phyloP scores from a whole-genome alignment of 768 basidiomycete genomes.

The Xerocomus spinulosus region DNA sequence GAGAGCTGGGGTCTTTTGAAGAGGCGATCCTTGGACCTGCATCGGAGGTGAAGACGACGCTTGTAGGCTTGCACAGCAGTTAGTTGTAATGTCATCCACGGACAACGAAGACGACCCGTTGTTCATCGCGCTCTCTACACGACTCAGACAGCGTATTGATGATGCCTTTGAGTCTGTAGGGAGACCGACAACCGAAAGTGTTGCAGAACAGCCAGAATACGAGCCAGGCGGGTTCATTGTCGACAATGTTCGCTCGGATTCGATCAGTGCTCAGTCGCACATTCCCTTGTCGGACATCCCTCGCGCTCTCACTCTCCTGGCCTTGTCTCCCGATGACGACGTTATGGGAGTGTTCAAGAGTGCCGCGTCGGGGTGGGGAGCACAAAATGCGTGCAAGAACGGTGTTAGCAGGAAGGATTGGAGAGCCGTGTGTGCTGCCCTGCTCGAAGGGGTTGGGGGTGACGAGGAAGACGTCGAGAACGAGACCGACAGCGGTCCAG shows the following conservation, averaged over 20 bases:
- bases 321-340: slow-evolving; percentile 69
- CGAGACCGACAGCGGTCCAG: slow-evolving; percentile 25
- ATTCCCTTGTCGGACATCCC: slow-evolving; percentile 59
- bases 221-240: slow-evolving; percentile 31
- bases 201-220: slow-evolving; percentile 23
- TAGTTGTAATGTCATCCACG: slow-evolving; percentile 13
- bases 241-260: slow-evolving; percentile 17
- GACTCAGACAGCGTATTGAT: slow-evolving; percentile 47
- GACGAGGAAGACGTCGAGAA: slow-evolving; percentile 26
- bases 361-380: slow-evolving; percentile 69
- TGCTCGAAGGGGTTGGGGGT: slow-evolving; percentile 46
- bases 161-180: slow-evolving; percentile 41
- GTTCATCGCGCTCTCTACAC: slow-evolving; percentile 39
- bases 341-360: slow-evolving; percentile 68
- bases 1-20: slow-evolving; percentile 31
- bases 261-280: slow-evolving; percentile 14
- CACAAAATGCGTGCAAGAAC: slow-evolving; percentile 27
- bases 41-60: slow-evolving; percentile 45
- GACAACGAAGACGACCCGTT: slow-evolving; percentile 20
- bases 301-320: slow-evolving; percentile 55
- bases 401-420: slow-evolving; percentile 65
- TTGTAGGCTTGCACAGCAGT: slow-evolving; percentile 26
- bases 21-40: slow-evolving; percentile 45
- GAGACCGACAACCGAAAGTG: slow-evolving; percentile 19
- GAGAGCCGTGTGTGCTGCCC: slow-evolving; percentile 73